Conservation (phyloP, 2,329 filamentous ascomycete genomes). For the Aphanocladium album region DNA sequence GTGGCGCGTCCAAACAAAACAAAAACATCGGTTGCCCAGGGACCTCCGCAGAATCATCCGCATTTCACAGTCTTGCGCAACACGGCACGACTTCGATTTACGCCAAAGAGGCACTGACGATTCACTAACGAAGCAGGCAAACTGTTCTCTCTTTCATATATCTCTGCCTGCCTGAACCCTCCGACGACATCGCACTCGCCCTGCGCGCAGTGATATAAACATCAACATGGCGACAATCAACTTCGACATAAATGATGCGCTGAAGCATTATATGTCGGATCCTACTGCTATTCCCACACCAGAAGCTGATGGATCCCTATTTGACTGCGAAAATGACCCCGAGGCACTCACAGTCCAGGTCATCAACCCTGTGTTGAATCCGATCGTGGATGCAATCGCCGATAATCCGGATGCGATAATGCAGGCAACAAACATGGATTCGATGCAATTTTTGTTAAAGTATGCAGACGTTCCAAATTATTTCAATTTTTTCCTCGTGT, state of each 20-base stretch:
- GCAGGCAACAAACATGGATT: constrained; percentile 77
- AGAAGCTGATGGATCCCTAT: constrained; percentile 75
- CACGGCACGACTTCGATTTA: neutral
- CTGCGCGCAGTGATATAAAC: constrained; percentile 19
- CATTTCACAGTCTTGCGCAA: neutral
- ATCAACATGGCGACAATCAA: constrained; percentile 65
- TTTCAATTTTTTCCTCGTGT: neutral
- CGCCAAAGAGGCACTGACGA: neutral
- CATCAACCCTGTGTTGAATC: constrained; percentile 82
- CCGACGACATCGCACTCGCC: constrained; percentile 16
- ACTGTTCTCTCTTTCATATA: neutral
- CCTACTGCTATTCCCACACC: constrained; percentile 76
- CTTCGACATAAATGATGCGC: constrained; percentile 94
- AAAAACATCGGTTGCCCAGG: constrained; percentile 25
- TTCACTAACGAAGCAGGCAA: neutral
- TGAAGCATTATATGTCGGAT: constrained; percentile 96
- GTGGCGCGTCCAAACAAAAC: constrained; percentile 20
- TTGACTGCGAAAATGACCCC: constrained; percentile 90
- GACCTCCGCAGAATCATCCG: constrained; percentile 13
- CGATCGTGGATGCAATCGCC: constrained; percentile 86
- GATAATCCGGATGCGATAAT: constrained; percentile 87
- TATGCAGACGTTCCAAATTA: constrained; percentile 45
- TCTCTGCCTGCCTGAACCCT: neutral
- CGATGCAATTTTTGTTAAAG: constrained; percentile 94
- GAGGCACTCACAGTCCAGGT: constrained; percentile 73